Evolutionary conservation across 176 grass and related monocot species (phyloP), one percentile per base, ranked within the genome.

Genomic region (Avena atlantica): DNA sequence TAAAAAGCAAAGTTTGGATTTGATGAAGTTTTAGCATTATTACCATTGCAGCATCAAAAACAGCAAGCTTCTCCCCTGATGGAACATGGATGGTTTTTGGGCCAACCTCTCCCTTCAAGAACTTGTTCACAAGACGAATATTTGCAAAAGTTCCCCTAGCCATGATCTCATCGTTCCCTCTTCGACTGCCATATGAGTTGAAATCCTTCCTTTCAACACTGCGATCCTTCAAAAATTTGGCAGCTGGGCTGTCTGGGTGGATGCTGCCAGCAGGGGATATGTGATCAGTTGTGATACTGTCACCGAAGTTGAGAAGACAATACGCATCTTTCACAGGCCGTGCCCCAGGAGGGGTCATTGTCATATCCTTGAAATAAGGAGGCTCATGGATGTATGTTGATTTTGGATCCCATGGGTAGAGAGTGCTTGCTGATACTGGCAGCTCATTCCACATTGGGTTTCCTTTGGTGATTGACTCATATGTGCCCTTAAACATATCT

Each of bases 131-230:
- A 42, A 98, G 78, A 34, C 93, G 96, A 78, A 98, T 98, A 83
- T 98, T 98, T 13, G 96, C 96, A 91, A 98, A 98, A 80, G 96
- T 98, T 78, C 93, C 96, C 88, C 96, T 98, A n/a, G 96, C 96
- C 96, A 98, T 98, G 76, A 98, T 89, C 84, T 98, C 96, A 86
- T 98, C 84, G 7, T 98, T 98, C 61, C 96, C 96, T 81, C 96
- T 82, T 63, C 96, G 91, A 82, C 96, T 98, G 29, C 96, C 96
- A 82, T 98, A 98, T 70, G 96, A 98, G 76, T 98, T 98, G 90
- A 98, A 98, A 66, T 93, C 86, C 67, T 93, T 98, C 81, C 86
- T 93, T 62, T 92, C 90, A 88, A 98, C 93, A 84, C 74, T 86
- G 82, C 78, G 90, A 31, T 98, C 96, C 79, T 92, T 87, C 51